Evolutionary conservation across 441 rosid genomes (phyloP).

Genomic region (Brassica balearica): DNA sequence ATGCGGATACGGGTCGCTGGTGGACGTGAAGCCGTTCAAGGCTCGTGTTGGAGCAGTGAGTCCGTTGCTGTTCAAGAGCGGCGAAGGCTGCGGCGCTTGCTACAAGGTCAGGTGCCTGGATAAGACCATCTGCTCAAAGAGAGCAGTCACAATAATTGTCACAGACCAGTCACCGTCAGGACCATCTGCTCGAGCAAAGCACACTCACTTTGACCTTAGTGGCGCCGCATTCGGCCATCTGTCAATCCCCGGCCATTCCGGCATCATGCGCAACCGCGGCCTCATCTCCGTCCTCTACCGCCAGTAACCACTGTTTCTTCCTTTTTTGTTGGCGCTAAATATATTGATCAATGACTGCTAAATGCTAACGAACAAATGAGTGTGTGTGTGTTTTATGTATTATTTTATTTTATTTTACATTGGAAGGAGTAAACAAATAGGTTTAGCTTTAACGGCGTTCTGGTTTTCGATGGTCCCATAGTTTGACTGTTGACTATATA

Average conservation of each 20-base stretch:
- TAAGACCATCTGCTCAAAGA: slow-evolving; percentile 72
- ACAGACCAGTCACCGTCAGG: slow-evolving; percentile 88
- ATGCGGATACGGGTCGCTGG: slow-evolving; percentile 93
- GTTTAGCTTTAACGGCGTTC: slow-evolving; percentile 29
- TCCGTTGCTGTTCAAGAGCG: slow-evolving; percentile 75
- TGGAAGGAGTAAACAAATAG: slow-evolving; percentile 29
- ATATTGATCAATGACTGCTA: slow-evolving; percentile 12
- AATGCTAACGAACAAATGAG: slow-evolving; percentile 40
- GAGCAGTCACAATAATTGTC: slow-evolving; percentile 83
- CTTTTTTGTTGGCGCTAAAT: slow-evolving; percentile 12
- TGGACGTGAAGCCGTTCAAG: slow-evolving; percentile 84
- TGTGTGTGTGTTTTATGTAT: slow-evolving; percentile 42
- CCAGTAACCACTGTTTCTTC: slow-evolving; percentile 52
- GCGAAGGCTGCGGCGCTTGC: slow-evolving; percentile 94
- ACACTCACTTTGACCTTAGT: slow-evolving; percentile 88
- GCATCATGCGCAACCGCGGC: slow-evolving; percentile 80
- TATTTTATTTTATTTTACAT: slow-evolving; percentile 1
- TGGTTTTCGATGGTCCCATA: slow-evolving; percentile 53
- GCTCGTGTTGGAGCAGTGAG: slow-evolving; percentile 95
- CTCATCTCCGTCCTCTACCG: slow-evolving; percentile 65
- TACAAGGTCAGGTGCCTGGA: slow-evolving; percentile 85
- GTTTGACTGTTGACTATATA: slow-evolving; percentile 61
- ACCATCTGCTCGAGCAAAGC: slow-evolving; percentile 64
- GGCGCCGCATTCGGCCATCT: slow-evolving; percentile 95
- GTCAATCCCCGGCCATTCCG: slow-evolving; percentile 70